Evolutionary conservation across 225 moss, liverwort and hornwort species (phyloP).

Genomic region (Lunularia cruciata): DNA sequence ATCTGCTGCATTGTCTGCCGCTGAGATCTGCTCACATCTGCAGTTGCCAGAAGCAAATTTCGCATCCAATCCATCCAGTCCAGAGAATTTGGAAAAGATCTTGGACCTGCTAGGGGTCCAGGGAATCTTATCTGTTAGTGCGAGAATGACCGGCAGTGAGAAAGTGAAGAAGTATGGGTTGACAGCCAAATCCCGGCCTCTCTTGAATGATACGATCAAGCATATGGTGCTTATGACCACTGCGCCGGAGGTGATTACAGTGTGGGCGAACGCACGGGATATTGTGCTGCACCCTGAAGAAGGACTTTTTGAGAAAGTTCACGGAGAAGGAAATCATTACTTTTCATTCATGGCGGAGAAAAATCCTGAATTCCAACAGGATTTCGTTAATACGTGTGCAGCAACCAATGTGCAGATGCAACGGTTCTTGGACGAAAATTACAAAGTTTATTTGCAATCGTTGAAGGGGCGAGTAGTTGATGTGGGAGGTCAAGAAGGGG

Average conservation of each 20-base stretch:
- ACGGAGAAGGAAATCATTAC: constrained; percentile 16
- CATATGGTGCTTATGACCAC: background rate
- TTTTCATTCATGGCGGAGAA: constrained; percentile 17
- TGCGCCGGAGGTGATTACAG: constrained; percentile 8
- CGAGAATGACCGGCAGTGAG: background rate
- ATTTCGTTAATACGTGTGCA: background rate
- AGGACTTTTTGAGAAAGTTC: background rate
- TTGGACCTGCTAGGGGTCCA: constrained; percentile 14
- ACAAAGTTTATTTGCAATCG: constrained; percentile 9
- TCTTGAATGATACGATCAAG: background rate
- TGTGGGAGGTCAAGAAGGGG: constrained; percentile 29
- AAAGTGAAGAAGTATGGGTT: constrained; percentile 16
- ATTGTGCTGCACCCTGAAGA: constrained; percentile 8
- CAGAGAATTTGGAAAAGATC: constrained; percentile 16
- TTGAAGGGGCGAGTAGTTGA: constrained; percentile 25
- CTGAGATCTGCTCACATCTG: constrained; percentile 24
- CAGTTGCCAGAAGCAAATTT: background rate
- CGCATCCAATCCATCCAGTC: background rate
- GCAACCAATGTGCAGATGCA: background rate
- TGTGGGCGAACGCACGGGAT: constrained; percentile 13
- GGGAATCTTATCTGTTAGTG: background rate
- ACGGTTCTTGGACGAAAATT: background rate
- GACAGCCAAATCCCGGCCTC: constrained; percentile 7
- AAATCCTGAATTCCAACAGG: background rate
- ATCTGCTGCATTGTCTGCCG: constrained; percentile 4